Evolutionary conservation across 1,284 basidiomycete species (phyloP), one percentile per base, ranked within the genome.

Genomic region (Ustilago bromivora): DNA sequence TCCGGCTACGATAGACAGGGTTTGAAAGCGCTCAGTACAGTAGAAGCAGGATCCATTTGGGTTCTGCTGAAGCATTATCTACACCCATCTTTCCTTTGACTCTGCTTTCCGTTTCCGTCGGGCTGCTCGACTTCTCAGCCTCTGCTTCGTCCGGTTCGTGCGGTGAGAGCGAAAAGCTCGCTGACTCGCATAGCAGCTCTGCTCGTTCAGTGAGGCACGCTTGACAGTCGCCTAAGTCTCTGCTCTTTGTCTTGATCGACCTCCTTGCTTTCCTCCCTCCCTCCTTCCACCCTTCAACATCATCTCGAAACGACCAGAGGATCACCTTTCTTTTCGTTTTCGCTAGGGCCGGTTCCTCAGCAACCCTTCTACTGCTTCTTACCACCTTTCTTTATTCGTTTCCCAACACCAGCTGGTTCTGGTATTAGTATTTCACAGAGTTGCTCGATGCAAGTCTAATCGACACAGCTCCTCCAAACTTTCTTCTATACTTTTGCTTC

Each of bases 231-330:
- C 23, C 23, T 3, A 28, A 28, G 23, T 28, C 23, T 28, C 3
- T 28, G 23, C 36, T 38, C 46, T 47, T 19, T n/a, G 46, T 28
- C 46, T 15, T 19, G 15, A 17, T 36, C 32, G 31, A 13, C 17
- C 15, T 54, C 52, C 9, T 34, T 11, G 52, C 23, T 36, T 54
- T 17, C 65, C 54, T 55, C 5, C 34, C 34, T 46, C 32, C 46
- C 49, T 34, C 40, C 63, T 51, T 62, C 63, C 69, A 66, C 65
- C 63, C 67, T 34, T 43, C 34, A 43, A 40, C 34, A 34, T 31
- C n/a, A 38, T 46, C 19, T 32, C 36, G 4, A 28, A 28, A 9
- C 43, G 9, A 28, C 38, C 58, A 34, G n/a, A 31, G 54, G 63
- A 59, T 59, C 68, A 49, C 23, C 35, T 41, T 9, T 9, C 35